Evolutionary conservation across 192 early-diverging fungal species (phyloP), one percentile per base, ranked within the genome.

Genomic region (Endogone sp.): DNA sequence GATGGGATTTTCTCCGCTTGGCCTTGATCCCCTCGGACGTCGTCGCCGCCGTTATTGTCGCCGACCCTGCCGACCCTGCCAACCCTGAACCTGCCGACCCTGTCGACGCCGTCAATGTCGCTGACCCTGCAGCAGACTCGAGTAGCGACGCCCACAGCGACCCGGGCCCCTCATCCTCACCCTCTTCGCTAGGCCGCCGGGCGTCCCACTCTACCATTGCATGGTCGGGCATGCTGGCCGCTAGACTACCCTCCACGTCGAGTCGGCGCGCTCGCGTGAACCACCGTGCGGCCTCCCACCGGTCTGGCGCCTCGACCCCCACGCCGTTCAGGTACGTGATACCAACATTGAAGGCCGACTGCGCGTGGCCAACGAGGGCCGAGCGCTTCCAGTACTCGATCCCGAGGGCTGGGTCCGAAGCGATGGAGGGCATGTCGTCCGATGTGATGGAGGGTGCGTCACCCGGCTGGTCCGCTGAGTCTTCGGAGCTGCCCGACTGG

Each of bases 341-440:
- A 22, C 72, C 76, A 44, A 78, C 67, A 27, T 78, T 78, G 22
- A 65, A 78, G 30, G 71, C 73, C 4, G 76, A 66, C 49, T 78
- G 76, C 6, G 76, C 76, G 54, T 78, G 72, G 11, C 76, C 76
- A 49, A 78, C 66, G 27, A 78, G 28, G 13, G 68, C 76, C 27
- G 71, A 69, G 55, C 74, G 67, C 55, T 70, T 65, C 76, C 76
- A 78, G 64, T 78, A 78, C 25, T 71, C 63, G 13, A 78, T 64
- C 4, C 71, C 76, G 21, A 78, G 28, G 3, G 28, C 58, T 49
- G 76, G 60, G 68, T 78, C 66, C 0, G 57, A 0, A 49, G 37
- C 37, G 37, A 49, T 49, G 1, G 37, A 49, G 0, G 6, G 37
- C n/a, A n/a, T n/a, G n/a, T n/a, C n/a, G n/a, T n/a, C n/a, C n/a